Evolutionary conservation across 2,329 filamentous ascomycete species (phyloP).

Genomic region (Triangularia setosa): DNA sequence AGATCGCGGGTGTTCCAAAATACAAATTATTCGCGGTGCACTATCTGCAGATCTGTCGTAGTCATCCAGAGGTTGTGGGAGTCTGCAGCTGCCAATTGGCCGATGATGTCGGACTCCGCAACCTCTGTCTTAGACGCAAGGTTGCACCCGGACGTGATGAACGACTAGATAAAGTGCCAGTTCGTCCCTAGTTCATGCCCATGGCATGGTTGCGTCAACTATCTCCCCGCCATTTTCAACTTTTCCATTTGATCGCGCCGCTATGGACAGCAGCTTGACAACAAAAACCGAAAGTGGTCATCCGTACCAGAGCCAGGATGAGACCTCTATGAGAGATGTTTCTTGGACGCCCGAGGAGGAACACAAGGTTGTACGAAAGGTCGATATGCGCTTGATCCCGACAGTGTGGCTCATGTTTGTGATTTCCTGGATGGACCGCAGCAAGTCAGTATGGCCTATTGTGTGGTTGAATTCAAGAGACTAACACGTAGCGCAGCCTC

Average conservation of each 20-base stretch:
- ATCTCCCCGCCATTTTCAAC: not conserved
- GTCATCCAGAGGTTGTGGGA: not conserved
- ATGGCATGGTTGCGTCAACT: not conserved
- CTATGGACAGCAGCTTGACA: not conserved
- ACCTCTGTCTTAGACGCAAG: not conserved
- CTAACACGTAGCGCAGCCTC: not conserved
- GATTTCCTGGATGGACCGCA: slow-evolving; percentile 1
- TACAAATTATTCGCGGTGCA: not conserved
- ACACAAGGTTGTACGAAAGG: slow-evolving; percentile 21
- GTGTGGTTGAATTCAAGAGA: not conserved
- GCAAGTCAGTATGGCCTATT: slow-evolving; percentile 39
- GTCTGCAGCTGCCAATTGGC: not conserved
- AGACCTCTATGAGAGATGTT: not conserved
- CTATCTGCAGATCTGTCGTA: not conserved
- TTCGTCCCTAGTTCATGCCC: not conserved
- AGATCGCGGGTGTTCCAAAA: not conserved
- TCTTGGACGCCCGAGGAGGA: slow-evolving; percentile 16
- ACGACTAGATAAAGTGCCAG: not conserved
- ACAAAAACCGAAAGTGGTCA: not conserved
- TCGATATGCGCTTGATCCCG: slow-evolving; percentile 35
- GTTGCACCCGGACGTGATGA: not conserved
- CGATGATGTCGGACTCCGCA: not conserved
- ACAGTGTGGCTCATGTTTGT: slow-evolving; percentile 41
- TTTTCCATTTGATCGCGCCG: not conserved
- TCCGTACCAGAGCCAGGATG: not conserved